Evolutionary conservation across 2,329 filamentous ascomycete genomes (phyloP).

Genomic region (Dactylellina cionopaga): DNA sequence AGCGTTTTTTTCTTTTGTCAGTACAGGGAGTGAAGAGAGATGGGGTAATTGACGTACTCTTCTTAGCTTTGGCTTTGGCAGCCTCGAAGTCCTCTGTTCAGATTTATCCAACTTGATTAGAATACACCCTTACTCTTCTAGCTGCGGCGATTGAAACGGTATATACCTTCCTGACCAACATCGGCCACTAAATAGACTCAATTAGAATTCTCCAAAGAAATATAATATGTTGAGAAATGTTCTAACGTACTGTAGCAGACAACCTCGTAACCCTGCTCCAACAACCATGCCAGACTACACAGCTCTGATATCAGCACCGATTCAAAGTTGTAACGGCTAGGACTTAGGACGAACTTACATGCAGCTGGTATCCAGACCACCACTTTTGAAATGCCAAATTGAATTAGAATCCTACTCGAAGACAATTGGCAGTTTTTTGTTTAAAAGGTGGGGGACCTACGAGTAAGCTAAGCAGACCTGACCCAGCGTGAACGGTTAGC

Average conservation of each 20-base stretch:
- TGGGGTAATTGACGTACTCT: conserved; percentile 55
- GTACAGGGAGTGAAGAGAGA: too few species aligned
- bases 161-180: conserved; percentile 73
- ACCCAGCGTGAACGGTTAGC: background rate
- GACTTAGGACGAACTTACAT: conserved; percentile 60
- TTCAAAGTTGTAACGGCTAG: background rate
- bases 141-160: conserved; percentile 23
- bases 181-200: conserved; percentile 67
- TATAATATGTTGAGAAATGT: background rate
- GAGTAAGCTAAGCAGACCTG: conserved; percentile 63
- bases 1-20: background rate
- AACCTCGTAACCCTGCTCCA: conserved; percentile 70
- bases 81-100: conserved; percentile 74
- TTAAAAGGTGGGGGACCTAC: conserved; percentile 52
- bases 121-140: conserved; percentile 6
- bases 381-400: conserved; percentile 56
- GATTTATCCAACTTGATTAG: conserved; percentile 48
- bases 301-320: background rate
- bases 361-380: conserved; percentile 64
- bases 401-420: conserved; percentile 16
- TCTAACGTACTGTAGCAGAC: conserved; percentile 70
- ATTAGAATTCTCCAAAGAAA: conserved; percentile 39
- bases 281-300: conserved; percentile 57
- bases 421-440: background rate
- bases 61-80: conserved; percentile 75